These are phyloP conservation scores for Sequoia sempervirens DNA, from an alignment of 75 land plant species.

Conservation along the genomic window DNA sequence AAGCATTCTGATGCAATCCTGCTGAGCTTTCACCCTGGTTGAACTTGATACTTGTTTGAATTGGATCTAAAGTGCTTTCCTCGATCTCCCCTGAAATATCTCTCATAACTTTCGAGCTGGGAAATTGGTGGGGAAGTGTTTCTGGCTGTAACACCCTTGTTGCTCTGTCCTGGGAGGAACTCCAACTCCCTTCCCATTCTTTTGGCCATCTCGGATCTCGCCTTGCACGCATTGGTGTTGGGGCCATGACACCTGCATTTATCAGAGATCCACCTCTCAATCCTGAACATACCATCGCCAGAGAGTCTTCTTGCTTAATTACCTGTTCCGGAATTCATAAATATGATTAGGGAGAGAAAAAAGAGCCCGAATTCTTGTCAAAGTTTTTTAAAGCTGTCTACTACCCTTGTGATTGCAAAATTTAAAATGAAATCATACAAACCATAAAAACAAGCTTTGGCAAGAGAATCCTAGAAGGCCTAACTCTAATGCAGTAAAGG, in stretches of 20 bases:
- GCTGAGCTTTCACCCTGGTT: conserved; percentile 4
- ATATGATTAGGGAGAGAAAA: neutral
- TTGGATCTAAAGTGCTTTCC: conserved; percentile 10
- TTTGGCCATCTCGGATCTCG: conserved; percentile 48
- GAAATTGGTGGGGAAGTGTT: conserved; percentile 23
- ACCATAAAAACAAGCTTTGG: neutral
- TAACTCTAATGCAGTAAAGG: too few relatives aligned
- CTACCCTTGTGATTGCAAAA: neutral
- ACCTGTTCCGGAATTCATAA: conserved; percentile 23
- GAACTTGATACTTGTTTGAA: conserved; percentile 31
- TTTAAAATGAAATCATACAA: neutral
- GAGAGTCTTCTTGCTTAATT: conserved; percentile 24
- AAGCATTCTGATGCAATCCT: conserved; percentile 11
- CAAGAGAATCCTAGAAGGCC: too few relatives aligned
- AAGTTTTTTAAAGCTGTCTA: neutral
- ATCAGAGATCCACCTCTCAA: conserved; percentile 54
- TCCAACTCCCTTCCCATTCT: conserved; percentile 54
- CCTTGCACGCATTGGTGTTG: conserved; percentile 34
- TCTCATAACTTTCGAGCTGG: conserved; percentile 22
- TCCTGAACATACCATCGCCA: conserved; percentile 35
- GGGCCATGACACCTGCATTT: conserved; percentile 46
- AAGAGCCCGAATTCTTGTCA: neutral
- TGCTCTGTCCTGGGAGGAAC: conserved; percentile 24
- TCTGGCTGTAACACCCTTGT: conserved; percentile 27
- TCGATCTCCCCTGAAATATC: conserved; percentile 30